Evolutionary conservation across 2,329 filamentous ascomycete species (phyloP), one percentile per base, ranked within the genome.

Genomic region (Xylariaceae sp.): DNA sequence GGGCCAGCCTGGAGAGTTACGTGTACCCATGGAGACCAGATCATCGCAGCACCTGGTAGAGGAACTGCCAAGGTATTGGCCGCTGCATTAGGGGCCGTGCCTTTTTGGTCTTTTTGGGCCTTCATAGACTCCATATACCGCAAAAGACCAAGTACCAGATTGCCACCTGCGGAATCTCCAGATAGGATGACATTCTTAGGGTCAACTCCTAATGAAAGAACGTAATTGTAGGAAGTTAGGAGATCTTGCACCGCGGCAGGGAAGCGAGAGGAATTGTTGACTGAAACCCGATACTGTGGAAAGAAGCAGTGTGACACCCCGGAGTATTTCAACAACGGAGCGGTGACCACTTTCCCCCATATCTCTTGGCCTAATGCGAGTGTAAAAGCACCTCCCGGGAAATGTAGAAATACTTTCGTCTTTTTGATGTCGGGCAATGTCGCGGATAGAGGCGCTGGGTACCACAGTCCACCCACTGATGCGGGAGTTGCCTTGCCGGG

Each of bases 201-300:
- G 5, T 40, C 34, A 11, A 44, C 27, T 11, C 51, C 51, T 10
- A 54, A 32, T 3, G 35, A 34, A 1, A 54, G 46, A 12, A 54
- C 29, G 37, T 49, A 48, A 37, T 27, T 37, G 38, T 58, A 58
- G 22, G 48, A 48, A 4, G 52, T 53, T 12, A 56, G 21, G 6
- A 48, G 16, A 29, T 58, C 53, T 40, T 59, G 57, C 3, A 56
- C 5, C 5, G 57, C 52, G 19, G 55, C 55, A 0, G 55, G 53
- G 25, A 56, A 57, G 7, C 50, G 42, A 2, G 50, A 55, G 19
- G 22, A 16, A 1, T 47, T 34, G 6, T 49, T 42, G 8, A 23
- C 25, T 3, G 50, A 25, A 8, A 48, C 33, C 27, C 54, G 48
- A 39, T 58, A 58, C 35, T 58, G 51, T 10, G 50, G 49, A 37